Percentiles rank a stretch among this genome's conserved stretches.
phyloP scores from a whole-genome alignment of 2,329 filamentous ascomycete species.

The Lojkania enalia region DNA sequence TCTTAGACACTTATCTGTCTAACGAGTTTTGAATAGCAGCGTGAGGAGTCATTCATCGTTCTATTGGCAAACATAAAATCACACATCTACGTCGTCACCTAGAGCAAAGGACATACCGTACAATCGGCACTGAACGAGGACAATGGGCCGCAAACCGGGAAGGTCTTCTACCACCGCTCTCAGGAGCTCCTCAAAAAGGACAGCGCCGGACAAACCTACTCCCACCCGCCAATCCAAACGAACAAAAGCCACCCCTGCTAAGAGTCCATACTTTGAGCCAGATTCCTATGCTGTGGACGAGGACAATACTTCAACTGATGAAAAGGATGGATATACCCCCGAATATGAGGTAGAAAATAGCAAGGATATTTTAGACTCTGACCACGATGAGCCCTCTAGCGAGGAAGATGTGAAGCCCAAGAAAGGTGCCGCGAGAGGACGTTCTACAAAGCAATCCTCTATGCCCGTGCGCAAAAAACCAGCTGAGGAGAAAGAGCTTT shows the following conservation, averaged over 20 bases:
- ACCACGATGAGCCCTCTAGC: slow-evolving; percentile 36
- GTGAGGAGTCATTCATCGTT: too few species aligned
- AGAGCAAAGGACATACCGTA: too few species aligned
- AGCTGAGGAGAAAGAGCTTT: slow-evolving; percentile 54
- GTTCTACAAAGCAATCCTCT: slow-evolving; percentile 21
- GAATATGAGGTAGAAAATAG: slow-evolving; percentile 48
- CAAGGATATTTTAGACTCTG: slow-evolving; percentile 31
- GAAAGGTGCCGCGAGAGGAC: slow-evolving; percentile 25
- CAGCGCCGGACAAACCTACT: slow-evolving; percentile 30
- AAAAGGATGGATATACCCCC: slow-evolving; percentile 25
- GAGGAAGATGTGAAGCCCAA: slow-evolving; percentile 34
- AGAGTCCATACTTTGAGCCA: slow-evolving; percentile 41
- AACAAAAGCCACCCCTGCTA: slow-evolving; percentile 33
- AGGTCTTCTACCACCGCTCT: slow-evolving; percentile 22
- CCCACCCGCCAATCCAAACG: slow-evolving; percentile 41
- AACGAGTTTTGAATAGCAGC: too few species aligned
- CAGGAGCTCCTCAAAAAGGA: slow-evolving; percentile 41
- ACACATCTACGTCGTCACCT: too few species aligned
- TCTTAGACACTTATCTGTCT: too few species aligned
- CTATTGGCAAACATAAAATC: too few species aligned
- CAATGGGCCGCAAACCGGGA: slow-evolving; percentile 37
- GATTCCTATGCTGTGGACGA: slow-evolving; percentile 30
- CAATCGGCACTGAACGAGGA: slow-evolving; percentile 1
- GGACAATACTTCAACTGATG: slow-evolving; percentile 30
- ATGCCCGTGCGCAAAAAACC: slow-evolving; percentile 28